Base-by-base conservation (phyloP, 495 filamentous ascomycete genomes). In the Penicillium roqueforti region DNA sequence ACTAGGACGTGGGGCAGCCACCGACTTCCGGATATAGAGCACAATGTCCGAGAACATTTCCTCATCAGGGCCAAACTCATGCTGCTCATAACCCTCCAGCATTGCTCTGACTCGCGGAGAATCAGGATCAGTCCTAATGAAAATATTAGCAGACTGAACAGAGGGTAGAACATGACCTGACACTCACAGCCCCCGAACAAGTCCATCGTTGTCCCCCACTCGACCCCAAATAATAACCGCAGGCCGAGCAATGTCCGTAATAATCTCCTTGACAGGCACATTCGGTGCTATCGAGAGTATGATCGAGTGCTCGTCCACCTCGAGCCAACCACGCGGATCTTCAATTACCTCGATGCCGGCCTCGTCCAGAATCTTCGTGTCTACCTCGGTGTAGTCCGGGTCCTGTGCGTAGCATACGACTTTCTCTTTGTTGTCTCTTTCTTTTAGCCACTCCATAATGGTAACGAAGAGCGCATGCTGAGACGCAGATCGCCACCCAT, bases 281-380 rank as follows among this genome's bases (percentile, higher is more conserved):
- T 72, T 62, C 0, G 65, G 50, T 3, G 32, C 10, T 34, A 67
- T 54, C 3, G 63, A 68, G 28, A 74, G 47, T 6, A 75, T 51
- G 2, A 71, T 46, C 1, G 53, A 67, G n/a, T n/a, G 32, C 5
- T 71, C 54, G 42, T 70, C 62, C 14, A 73, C 51, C 43, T 61
- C 55, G 1, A 75, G 54, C 53, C 68, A 75, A 1, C 58, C 70
- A 5, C 42, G 6, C 0, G 70, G 72, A 42, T 74, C 69, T 8
- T 68, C 50, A 3, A 71, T 40, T 3, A 71, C 46, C n/a, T 54
- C 39, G 11, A 72, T 51, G 6, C 45, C 55, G 39, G 36, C 41
- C 39, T 56, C 43, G 2, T 97, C 5, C 55, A 72, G 45, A 20
- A 67, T 41, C n/a, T 46, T 29, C 38, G 49, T 54, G 26, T 73